Conservation (phyloP, 1,284 basidiomycete species). For the Xanthoconium separans region DNA sequence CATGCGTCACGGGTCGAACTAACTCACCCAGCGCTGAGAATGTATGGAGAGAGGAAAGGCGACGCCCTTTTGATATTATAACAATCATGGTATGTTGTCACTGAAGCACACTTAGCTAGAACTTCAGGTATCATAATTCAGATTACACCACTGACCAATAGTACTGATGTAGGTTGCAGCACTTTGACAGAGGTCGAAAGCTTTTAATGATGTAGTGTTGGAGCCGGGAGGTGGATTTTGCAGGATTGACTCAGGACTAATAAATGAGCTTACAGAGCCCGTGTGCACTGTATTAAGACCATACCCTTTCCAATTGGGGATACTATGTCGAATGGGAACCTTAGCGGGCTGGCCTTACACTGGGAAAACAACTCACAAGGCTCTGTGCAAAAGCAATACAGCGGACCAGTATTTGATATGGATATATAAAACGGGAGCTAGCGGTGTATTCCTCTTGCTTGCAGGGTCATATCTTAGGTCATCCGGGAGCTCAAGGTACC, state of each 20-base stretch:
- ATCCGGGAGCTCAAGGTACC: slow-evolving; percentile 72
- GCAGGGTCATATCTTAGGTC: slow-evolving; percentile 58
- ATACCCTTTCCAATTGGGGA: slow-evolving; percentile 68
- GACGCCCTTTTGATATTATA: slow-evolving; percentile 65
- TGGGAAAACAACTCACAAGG: slow-evolving; percentile 59
- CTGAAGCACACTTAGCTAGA: slow-evolving; percentile 36
- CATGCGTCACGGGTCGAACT: neutral
- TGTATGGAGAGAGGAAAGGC: slow-evolving; percentile 71
- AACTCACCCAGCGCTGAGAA: slow-evolving; percentile 74
- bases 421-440: slow-evolving; percentile 67
- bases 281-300: slow-evolving; percentile 1
- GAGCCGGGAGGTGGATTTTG: slow-evolving; percentile 39
- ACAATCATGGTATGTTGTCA: slow-evolving; percentile 55
- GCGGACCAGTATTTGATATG: slow-evolving; percentile 80
- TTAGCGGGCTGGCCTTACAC: slow-evolving; percentile 4
- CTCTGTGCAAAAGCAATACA: slow-evolving; percentile 75
- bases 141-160: slow-evolving; percentile 46
- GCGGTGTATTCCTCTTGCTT: slow-evolving; percentile 49
- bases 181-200: slow-evolving; percentile 74
- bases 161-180: slow-evolving; percentile 76
- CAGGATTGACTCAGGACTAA: slow-evolving; percentile 42
- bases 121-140: neutral
- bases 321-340: slow-evolving; percentile 37
- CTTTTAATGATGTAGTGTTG: slow-evolving; percentile 46
- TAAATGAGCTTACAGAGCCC: slow-evolving; percentile 2